Evolutionary conservation across 2,329 filamentous ascomycete species (phyloP), one percentile per base, ranked within the genome.

Genomic region (Mycosphaerella sp.): DNA sequence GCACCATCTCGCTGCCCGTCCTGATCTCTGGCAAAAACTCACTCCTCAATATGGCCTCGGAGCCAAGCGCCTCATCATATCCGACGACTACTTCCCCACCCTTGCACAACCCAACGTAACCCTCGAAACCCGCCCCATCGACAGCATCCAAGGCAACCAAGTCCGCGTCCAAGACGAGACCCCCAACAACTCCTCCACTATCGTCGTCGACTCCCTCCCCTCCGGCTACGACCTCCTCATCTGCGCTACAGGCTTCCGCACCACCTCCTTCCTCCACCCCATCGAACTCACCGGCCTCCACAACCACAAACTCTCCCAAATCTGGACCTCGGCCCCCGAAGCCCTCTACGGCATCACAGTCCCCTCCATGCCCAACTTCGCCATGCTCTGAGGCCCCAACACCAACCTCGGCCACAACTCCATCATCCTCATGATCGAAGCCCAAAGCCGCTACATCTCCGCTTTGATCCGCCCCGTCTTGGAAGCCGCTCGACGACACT

Each of bases 341-440:
- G 79, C 78, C 9, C 71, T 75, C 10, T 72, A 76, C 53, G 77
- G 79, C 42, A 71, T 77, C 43, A 55, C 48, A 0, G 74, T 79
- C 3, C 73, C 77, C 47, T 68, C 69, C 5, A 66, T 80, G 43
- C 77, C 77, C 1, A 80, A 80, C 52, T 80, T 80, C 55, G 75
- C 69, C 41, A 77, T 80, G 71, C 69, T 81, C 44, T 81, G 80
- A 62, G 79, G 79, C 0, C 79, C 77, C 2, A 81, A 80, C 62
- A 80, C 76, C 1, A 77, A 76, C 46, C 61, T 69, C 0, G 79
- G 64, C 9, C 63, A 66, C 44, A 80, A 79, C 54, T 74, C 70
- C 48, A 81, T 81, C 58, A 77, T 81, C 56, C 68, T 81, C n/a
- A 82, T 81, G 78, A 79, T 81, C 54, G 79, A 82, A 60, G 73